Base-by-base conservation (phyloP, 345 rosid species). In the Kernera saxatilis region DNA sequence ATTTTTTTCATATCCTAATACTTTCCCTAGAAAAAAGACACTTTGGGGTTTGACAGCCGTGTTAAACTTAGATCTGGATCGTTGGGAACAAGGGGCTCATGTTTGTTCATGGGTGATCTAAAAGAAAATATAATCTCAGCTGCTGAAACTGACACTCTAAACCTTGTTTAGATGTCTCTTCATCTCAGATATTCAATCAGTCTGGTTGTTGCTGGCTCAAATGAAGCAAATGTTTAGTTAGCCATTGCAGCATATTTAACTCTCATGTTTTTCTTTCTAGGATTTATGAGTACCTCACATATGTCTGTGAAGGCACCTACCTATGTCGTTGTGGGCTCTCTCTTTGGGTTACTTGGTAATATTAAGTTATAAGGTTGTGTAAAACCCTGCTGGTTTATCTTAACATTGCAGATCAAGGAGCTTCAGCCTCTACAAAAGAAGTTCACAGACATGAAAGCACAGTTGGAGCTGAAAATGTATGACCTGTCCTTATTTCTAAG, bases 401-500 rank as follows among this genome's bases (percentile, higher is more conserved):
- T 80, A 73, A 33, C 59, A 75, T 69, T 83, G 78, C 91, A 92
- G 97, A 88, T 90, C 63, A 76, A 72, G 15, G 92, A 87, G 80
- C 83, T 90, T 62, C 71, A 69, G 69, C 98, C 96, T 57, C 80
- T 81, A 77, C 87, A 87, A 37, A 93, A 83, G 72, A 88, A 81
- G 83, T 90, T 81, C 67, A 36, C 62, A 61, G 96, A 88, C 73
- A 85, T 84, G 53, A 84, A 84, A 72, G 77, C 88, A 40, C 93
- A 88, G 78, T 55, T 93, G 71, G 97, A 93, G 78, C 92, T 93
- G 32, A 88, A 90, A 75, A 82, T 74, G 49, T 91, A 93, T 80
- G 97, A 93, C 72, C 86, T 93, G 60, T 88, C 93, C 53, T 77
- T 93, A 61, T 93, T 93, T 74, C 83, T 90, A 70, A 84, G 83